Conservation (phyloP, 257 asterid species). For the Scutellaria barbata region DNA sequence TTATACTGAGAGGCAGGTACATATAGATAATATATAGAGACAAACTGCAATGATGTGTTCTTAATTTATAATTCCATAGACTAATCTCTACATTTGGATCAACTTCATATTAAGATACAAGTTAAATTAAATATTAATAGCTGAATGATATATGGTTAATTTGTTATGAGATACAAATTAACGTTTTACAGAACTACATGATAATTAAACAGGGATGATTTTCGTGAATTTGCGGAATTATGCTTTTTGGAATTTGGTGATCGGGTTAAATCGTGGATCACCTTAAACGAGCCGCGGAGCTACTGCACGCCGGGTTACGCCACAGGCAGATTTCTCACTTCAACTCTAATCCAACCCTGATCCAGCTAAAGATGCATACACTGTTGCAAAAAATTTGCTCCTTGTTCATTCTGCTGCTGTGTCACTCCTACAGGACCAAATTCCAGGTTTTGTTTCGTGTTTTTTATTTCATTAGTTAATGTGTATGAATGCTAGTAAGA, state of each 20-base stretch:
- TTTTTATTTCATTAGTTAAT: neutral
- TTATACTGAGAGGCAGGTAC: too few species aligned
- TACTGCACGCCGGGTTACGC: conserved; percentile 41
- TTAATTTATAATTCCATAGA: too few species aligned
- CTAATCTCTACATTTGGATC: too few species aligned
- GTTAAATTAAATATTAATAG: too few species aligned
- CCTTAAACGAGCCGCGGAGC: conserved; percentile 51
- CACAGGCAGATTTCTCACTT: conserved; percentile 13
- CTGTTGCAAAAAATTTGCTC: conserved; percentile 51
- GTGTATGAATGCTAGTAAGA: too few species aligned
- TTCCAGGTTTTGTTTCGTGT: conserved; percentile 42
- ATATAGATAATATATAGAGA: too few species aligned
- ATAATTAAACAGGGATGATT: conserved; percentile 35
- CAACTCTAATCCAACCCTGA: neutral
- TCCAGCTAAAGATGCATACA: conserved; percentile 52
- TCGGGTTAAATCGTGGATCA: conserved; percentile 44
- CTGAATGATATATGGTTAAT: too few species aligned
- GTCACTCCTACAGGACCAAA: conserved; percentile 40
- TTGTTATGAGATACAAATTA: too few species aligned
- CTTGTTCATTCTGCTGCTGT: conserved; percentile 57
- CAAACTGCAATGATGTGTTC: too few species aligned
- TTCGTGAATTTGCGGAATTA: conserved; percentile 41
- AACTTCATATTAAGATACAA: too few species aligned
- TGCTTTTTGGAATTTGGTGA: conserved; percentile 51
- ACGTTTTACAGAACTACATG: neutral